A percentile compares a stretch with the other conserved stretches of the same genome.
Evolutionary conservation across 2,329 filamentous ascomycete genomes (phyloP).

Genomic region (Phyllosticta paracitricarpa): DNA sequence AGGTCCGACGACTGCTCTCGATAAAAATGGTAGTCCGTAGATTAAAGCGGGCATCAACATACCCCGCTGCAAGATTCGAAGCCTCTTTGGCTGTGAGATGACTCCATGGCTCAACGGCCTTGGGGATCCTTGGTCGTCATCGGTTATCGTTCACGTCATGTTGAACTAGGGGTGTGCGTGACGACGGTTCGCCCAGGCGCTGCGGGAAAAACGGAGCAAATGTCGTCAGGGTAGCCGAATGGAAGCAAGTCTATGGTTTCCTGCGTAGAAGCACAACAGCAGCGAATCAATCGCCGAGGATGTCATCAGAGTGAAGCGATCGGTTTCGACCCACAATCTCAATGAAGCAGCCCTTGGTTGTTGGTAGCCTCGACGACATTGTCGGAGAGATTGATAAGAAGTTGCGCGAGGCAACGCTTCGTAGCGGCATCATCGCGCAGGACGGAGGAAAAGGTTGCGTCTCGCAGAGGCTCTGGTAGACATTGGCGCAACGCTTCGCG

Average conservation of each 20-base stretch:
- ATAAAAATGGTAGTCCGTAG: neutral
- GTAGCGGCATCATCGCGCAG: slow-evolving; percentile 94
- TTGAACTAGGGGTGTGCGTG: neutral
- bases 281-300: neutral
- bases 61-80: neutral
- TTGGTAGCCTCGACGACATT: slow-evolving; percentile 53
- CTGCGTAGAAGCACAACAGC: neutral
- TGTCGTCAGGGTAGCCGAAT: neutral
- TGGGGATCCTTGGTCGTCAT: neutral
- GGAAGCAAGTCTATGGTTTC: neutral
- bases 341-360: slow-evolving; percentile 28
- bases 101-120: neutral
- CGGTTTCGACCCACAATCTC: neutral
- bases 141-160: neutral
- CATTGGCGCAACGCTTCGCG: slow-evolving; percentile 92
- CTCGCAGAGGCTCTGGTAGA: slow-evolving; percentile 93
- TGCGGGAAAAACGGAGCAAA: neutral
- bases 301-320: neutral
- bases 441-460: slow-evolving; percentile 93
- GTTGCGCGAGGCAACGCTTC: slow-evolving; percentile 93
- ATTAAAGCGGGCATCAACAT: neutral
- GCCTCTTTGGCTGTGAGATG: neutral
- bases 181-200: neutral
- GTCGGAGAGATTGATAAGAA: slow-evolving; percentile 92
- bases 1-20: neutral